Conservation (phyloP, 306 rosid genomes). For the Vigna reflexopilosa region DNA sequence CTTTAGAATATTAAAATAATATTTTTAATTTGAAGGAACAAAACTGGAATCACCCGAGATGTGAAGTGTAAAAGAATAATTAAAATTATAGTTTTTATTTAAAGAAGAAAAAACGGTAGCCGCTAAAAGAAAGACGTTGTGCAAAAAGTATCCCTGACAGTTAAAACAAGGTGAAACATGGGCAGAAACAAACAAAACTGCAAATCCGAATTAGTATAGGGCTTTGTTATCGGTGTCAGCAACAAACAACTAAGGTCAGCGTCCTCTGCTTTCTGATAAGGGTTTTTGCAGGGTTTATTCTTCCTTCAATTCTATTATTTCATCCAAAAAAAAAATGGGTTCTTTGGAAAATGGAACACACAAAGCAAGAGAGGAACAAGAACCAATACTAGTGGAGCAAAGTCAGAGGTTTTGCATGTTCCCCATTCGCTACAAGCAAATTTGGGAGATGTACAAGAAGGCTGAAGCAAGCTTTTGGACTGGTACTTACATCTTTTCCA, state of each 20-base stretch:
- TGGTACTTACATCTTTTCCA: slow-evolving; percentile 49
- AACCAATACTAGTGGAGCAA: slow-evolving; percentile 78
- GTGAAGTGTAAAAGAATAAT: too few species aligned
- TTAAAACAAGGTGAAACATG: slow-evolving; percentile 3
- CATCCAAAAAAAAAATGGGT: slow-evolving; percentile 53
- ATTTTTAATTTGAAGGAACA: too few species aligned
- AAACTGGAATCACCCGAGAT: too few species aligned
- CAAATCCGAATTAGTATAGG: neutral
- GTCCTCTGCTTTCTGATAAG: slow-evolving; percentile 1
- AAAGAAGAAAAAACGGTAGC: neutral
- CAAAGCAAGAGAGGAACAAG: slow-evolving; percentile 1
- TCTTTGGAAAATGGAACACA: slow-evolving; percentile 54
- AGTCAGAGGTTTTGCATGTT: slow-evolving; percentile 87
- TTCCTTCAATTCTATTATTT: neutral
- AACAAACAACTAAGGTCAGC: neutral
- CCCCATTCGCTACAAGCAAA: slow-evolving; percentile 70
- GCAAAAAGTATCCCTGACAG: neutral
- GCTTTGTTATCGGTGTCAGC: neutral
- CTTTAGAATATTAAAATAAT: too few species aligned
- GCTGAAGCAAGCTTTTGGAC: slow-evolving; percentile 97
- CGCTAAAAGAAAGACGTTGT: neutral
- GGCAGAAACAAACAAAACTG: slow-evolving; percentile 30
- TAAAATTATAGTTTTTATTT: neutral
- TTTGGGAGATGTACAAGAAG: slow-evolving; percentile 98
- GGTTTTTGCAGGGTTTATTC: slow-evolving; percentile 60